Base-by-base conservation (phyloP, 2,329 filamentous ascomycete genomes). In the Elsinoe ampelina region DNA sequence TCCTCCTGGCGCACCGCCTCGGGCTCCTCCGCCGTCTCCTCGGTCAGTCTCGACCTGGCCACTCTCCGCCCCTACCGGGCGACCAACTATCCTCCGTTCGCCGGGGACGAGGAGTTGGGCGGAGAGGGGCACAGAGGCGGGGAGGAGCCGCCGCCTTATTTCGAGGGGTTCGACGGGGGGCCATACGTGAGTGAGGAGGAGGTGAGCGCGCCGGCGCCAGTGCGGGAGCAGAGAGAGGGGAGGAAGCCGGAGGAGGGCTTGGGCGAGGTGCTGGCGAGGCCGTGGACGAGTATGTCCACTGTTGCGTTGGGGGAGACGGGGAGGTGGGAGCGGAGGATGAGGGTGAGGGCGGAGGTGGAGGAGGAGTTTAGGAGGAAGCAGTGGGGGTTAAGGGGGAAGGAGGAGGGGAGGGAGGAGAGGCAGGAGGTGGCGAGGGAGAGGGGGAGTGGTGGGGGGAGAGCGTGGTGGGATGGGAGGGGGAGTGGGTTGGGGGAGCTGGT, bases 371-470 rank as follows among this genome's bases (percentile, higher is more conserved):
- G 41, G 7, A 58, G 20, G 13, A 56, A 32, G 41, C 36, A 15
- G 8, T 41, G 56, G 4, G 52, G 36, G 15, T 45, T 20, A 26
- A n/a, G n/a, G 13, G 56, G 45, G 19, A 58, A 47, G 12, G 52
- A 15, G 12, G 55, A 60, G 19, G 57, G 3, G 7, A 20, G 13
- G 45, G 17, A 7, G 57, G 26, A 42, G 51, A 38, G 43, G 26
- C 36, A 15, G 17, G 13, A 20, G 22, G 41, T 54, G 54, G 58
- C 45, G 58, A 60, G 57, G 41, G 50, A 54, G 35, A 58, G 45
- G 54, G 54, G 56, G 15, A 57, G 52, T 26, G 39, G 41, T 45
- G 52, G 17, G 38, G 19, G 19, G 7, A 41, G 35, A n/a, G 20
- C 39, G 15, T 55, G 58, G 36, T 35, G 55, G 43, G 56, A 50